Percentiles rank a stretch among this genome's conserved stretches.
Conservation (phyloP, 1,139 yeast species). For the Suhomyces wounanorum region DNA sequence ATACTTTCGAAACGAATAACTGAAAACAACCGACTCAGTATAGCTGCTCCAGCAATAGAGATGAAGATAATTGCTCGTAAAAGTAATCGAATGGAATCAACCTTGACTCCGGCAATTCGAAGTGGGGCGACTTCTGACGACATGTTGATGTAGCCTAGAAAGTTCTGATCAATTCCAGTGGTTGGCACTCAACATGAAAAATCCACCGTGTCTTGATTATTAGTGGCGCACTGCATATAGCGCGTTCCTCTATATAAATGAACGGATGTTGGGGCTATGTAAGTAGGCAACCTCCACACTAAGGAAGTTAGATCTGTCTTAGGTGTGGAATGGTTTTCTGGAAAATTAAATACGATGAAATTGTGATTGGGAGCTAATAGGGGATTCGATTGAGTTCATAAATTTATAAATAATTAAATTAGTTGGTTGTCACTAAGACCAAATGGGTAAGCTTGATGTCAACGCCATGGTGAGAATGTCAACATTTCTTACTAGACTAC, state of each 20-base stretch:
- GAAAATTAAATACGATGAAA: neutral
- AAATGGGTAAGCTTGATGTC: no score
- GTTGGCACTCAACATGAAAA: constrained; percentile 6
- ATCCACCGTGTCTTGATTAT: constrained; percentile 14
- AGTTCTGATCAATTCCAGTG: neutral
- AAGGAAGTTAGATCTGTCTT: no score
- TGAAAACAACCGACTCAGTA: constrained; percentile 80
- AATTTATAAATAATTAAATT: neutral
- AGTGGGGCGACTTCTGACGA: constrained; percentile 13
- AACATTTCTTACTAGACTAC: neutral
- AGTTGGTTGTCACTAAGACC: no score
- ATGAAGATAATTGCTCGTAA: constrained; percentile 67
- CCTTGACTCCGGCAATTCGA: constrained; percentile 37
- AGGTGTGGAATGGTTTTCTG: no score
- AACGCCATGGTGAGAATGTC: neutral
- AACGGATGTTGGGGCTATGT: neutral
- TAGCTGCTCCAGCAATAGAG: constrained; percentile 84
- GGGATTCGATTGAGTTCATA: neutral
- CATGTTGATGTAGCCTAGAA: constrained; percentile 4
- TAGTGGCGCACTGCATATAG: constrained; percentile 6
- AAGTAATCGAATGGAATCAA: constrained; percentile 48
- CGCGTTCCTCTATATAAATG: neutral
- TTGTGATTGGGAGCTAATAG: neutral
- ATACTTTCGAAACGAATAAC: constrained; percentile 90
- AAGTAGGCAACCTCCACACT: neutral